Evolutionary conservation across 2,329 filamentous ascomycete genomes (phyloP).

Genomic region (Sporothrix pallida): DNA sequence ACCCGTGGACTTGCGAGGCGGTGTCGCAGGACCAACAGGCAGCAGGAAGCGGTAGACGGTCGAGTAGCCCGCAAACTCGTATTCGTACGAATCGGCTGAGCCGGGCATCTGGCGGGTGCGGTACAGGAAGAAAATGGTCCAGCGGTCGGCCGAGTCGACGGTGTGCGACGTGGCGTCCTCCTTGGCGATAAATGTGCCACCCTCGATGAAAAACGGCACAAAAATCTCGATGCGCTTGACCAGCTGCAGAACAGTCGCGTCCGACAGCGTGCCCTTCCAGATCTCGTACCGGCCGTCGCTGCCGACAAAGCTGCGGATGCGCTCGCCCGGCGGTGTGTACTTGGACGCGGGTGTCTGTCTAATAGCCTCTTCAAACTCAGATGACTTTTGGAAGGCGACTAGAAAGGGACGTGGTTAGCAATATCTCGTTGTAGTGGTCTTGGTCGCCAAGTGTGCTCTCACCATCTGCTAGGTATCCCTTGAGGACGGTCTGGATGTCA

Average conservation of each 20-base stretch:
- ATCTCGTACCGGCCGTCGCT: conserved; percentile 75
- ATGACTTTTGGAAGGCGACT: conserved; percentile 71
- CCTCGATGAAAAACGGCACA: conserved; percentile 88
- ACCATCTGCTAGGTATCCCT: conserved; percentile 71
- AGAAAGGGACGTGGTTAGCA: background rate
- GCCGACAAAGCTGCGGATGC: conserved; percentile 67
- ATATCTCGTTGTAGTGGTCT: background rate
- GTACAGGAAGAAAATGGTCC: conserved; percentile 90
- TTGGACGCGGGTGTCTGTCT: conserved; percentile 48
- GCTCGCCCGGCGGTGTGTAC: conserved; percentile 76
- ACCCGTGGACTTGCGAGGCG: conserved; percentile 44
- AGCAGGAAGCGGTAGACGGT: conserved; percentile 93
- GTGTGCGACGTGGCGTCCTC: conserved; percentile 55
- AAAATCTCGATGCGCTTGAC: conserved; percentile 83
- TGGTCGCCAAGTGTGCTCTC: conserved; percentile 31
- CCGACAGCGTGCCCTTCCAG: conserved; percentile 77
- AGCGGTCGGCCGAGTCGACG: conserved; percentile 73
- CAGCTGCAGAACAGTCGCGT: conserved; percentile 71
- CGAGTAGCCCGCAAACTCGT: conserved; percentile 85
- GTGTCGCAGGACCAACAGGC: conserved; percentile 59
- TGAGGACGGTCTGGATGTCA: conserved; percentile 70
- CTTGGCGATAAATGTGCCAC: conserved; percentile 73
- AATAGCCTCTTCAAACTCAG: conserved; percentile 67
- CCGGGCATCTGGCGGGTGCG: conserved; percentile 54
- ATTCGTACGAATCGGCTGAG: conserved; percentile 59